Percentiles rank a stretch among this genome's conserved stretches.
Evolutionary conservation across 192 early-diverging fungal species (phyloP).

Genomic region (Rhizoclosmatium globosum): DNA sequence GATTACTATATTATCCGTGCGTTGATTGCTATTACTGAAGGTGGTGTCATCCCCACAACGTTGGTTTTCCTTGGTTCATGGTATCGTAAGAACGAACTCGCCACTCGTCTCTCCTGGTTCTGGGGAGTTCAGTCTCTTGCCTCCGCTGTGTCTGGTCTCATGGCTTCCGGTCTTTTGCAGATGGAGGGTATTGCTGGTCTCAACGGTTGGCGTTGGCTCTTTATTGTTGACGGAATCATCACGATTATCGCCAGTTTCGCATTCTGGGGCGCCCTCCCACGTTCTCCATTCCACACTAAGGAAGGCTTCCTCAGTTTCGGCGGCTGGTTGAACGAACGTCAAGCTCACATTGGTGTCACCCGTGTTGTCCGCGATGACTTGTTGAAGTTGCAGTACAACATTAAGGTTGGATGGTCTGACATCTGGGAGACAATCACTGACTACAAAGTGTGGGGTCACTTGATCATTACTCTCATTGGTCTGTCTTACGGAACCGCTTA

Average conservation of each 20-base stretch:
- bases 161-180: too few relatives aligned
- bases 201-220: constrained; percentile 49
- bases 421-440: constrained; percentile 35
- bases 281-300: too few relatives aligned
- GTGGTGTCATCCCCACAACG: constrained; percentile 35
- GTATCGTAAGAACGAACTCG: too few relatives aligned
- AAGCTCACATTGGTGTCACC: too few relatives aligned
- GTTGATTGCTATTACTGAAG: constrained; percentile 35
- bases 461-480: not conserved
- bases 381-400: constrained; percentile 43
- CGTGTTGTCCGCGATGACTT: not conserved
- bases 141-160: too few relatives aligned
- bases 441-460: constrained; percentile 33
- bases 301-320: too few relatives aligned
- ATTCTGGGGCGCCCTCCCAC: constrained; percentile 31
- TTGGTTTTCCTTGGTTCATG: constrained; percentile 17
- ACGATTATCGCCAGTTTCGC: constrained; percentile 43
- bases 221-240: constrained; percentile 62
- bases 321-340: too few relatives aligned
- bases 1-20: constrained; percentile 18
- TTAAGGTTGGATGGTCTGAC: constrained; percentile 21
- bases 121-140: too few relatives aligned
- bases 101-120: too few relatives aligned
- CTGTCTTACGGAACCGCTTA: constrained; percentile 41
- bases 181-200: too few relatives aligned